Evolutionary conservation across 2,329 filamentous ascomycete genomes (phyloP).

Genomic region (Diplodia intermedia): DNA sequence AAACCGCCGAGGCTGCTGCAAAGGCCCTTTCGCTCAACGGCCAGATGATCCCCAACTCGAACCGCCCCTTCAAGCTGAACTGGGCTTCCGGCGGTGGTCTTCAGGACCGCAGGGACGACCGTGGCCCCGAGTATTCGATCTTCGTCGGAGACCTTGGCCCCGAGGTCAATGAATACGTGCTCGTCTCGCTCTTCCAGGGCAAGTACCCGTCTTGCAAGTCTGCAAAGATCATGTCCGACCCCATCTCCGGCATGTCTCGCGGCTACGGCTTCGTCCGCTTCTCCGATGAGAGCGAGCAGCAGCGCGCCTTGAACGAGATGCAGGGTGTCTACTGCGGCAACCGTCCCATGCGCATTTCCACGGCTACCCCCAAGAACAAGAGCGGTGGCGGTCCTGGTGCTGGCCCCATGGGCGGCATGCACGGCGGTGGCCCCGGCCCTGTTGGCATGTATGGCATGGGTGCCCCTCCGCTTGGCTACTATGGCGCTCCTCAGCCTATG

Average conservation of each 20-base stretch:
- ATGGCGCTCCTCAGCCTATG: constrained; percentile 80
- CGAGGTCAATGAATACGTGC: constrained; percentile 97
- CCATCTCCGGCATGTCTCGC: constrained; percentile 95
- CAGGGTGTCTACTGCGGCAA: constrained; percentile 99
- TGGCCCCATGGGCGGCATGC: constrained; percentile 59
- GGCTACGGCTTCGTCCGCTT: constrained; percentile 99
- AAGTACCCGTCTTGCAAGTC: constrained; percentile 98
- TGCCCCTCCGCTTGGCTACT: constrained; percentile 70
- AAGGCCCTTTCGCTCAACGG: constrained; percentile 94
- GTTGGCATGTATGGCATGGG: constrained; percentile 74
- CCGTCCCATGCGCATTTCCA: constrained; percentile 97
- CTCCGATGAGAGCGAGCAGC: constrained; percentile 92
- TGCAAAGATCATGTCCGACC: constrained; percentile 99
- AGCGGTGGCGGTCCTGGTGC: constrained; percentile 61
- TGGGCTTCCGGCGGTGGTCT: constrained; percentile 97
- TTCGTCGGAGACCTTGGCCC: constrained; percentile 98
- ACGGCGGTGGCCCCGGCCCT: constrained; percentile 50
- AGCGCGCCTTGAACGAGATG: constrained; percentile 96
- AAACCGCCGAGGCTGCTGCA: constrained; percentile 79
- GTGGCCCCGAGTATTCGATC: constrained; percentile 94
- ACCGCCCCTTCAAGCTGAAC: constrained; percentile 97
- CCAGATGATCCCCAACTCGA: constrained; percentile 88
- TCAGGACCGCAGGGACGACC: constrained; percentile 93
- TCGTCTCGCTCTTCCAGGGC: constrained; percentile 95
- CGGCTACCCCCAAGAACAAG: constrained; percentile 95